Percentiles rank a stretch among this genome's conserved stretches.
These are phyloP conservation scores for Candida tammaniensis DNA, from an alignment of 805 yeast species.

Conservation along the genomic window DNA sequence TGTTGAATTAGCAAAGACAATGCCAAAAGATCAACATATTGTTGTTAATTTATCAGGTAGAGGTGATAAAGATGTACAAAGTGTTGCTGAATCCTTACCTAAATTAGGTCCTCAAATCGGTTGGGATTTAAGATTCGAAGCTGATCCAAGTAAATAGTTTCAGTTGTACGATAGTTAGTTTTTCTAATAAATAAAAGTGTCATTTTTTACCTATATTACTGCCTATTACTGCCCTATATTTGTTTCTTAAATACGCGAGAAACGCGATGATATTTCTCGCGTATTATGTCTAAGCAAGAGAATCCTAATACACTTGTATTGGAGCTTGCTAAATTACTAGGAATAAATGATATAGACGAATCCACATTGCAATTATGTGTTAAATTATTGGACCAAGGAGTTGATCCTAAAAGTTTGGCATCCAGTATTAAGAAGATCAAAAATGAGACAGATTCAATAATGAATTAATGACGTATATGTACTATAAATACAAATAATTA, in stretches of 20 bases:
- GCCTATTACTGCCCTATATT: too few relatives aligned
- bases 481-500: neutral
- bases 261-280: too few relatives aligned
- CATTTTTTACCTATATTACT: too few relatives aligned
- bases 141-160: constrained; percentile 36
- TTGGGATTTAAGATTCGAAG: constrained; percentile 93
- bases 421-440: constrained; percentile 22
- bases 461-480: constrained; percentile 7
- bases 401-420: constrained; percentile 37
- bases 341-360: constrained; percentile 24
- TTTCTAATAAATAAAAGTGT: too few relatives aligned
- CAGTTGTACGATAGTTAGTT: too few relatives aligned
- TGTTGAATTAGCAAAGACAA: constrained; percentile 75
- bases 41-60: constrained; percentile 94
- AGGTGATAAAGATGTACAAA: constrained; percentile 98
- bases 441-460: constrained; percentile 21
- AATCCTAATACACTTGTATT: constrained; percentile 14
- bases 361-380: constrained; percentile 29
- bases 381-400: constrained; percentile 33
- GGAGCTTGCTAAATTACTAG: constrained; percentile 25
- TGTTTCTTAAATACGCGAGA: neutral
- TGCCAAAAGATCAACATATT: constrained; percentile 75
- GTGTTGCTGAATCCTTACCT: constrained; percentile 94
- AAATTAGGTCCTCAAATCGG: constrained; percentile 84
- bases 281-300: too few relatives aligned